Evolutionary conservation across 768 basidiomycete species (phyloP), one percentile per base, ranked within the genome.

Genomic region (Boletus rubescentipes): DNA sequence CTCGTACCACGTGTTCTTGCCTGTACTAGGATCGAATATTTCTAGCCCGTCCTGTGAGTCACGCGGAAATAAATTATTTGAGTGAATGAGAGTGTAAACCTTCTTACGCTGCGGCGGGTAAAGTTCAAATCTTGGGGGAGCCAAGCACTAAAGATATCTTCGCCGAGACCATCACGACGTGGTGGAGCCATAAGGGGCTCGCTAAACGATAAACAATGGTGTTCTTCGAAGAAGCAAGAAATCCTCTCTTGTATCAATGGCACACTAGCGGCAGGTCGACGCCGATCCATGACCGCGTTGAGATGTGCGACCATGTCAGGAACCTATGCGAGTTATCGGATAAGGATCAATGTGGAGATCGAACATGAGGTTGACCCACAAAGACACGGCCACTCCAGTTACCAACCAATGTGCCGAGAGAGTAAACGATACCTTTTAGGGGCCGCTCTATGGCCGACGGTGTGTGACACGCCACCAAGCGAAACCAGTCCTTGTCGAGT

Each of bases 111-210:
- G 31, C 59, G 60, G 39, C 68, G 67, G 34, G 60, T 67, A 49
- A 80, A 58, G 16, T 53, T 62, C 37, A 70, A 21, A 32, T 73
- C 69, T 59, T 59, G 65, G 40, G 80, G 80, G 34, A 79, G 55
- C 79, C 79, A 81, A 31, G 76, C 78, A 52, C 77, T 79, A 32
- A 79, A 67, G 46, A 79, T 55, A 58, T 80, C 74, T 53, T 79
- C 77, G 3, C 73, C 77, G n/a, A 56, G 35, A 37, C 67, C 73
- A 16, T 64, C 60, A 32, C 58, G 66, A 54, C 74, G 72, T 2
- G 63, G 53, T 7, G 76, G 75, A 34, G 71, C 61, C 31, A 51
- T 12, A 38, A 81, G 63, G 2, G 73, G 74, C 35, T 72, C 69
- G 36, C 72, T 65, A 9, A 74, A 72, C 15, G 53, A 58, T 9